Evolutionary conservation across 768 basidiomycete genomes (phyloP).

Genomic region (Boletus rex-veris): DNA sequence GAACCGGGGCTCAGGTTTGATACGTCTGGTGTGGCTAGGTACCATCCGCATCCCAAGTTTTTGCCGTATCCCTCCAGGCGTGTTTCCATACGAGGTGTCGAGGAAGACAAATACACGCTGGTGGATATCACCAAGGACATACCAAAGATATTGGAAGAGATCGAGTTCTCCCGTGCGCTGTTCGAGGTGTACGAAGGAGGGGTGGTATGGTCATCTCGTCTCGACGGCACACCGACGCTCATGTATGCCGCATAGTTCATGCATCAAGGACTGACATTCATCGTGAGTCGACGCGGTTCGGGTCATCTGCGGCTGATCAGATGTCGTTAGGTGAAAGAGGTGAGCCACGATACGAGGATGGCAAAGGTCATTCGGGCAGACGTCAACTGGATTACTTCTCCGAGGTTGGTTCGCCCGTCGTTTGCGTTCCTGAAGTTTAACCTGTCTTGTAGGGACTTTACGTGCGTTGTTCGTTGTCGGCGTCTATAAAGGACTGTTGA

Average conservation of each 20-base stretch:
- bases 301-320: constrained; percentile 1
- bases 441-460: constrained; percentile 55
- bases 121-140: constrained; percentile 53
- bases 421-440: background rate
- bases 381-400: constrained; percentile 80
- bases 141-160: constrained; percentile 63
- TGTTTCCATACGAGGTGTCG: constrained; percentile 70
- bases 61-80: constrained; percentile 72
- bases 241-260: constrained; percentile 54
- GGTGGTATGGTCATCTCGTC: constrained; percentile 46
- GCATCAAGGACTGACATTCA: constrained; percentile 80
- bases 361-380: constrained; percentile 71
- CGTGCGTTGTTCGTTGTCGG: constrained; percentile 41
- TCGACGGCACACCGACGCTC: background rate
- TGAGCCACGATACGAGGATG: constrained; percentile 73
- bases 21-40: constrained; percentile 44
- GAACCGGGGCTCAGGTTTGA: background rate
- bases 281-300: constrained; percentile 44
- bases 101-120: constrained; percentile 77
- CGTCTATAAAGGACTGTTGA: background rate
- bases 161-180: constrained; percentile 77
- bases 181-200: constrained; percentile 92
- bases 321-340: constrained; percentile 60
- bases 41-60: constrained; percentile 76
- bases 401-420: constrained; percentile 41